Percentiles rank a stretch among this genome's conserved stretches.
These are phyloP conservation scores for Aquilaria malaccensis DNA, from an alignment of 345 rosid genomes.

Conservation along the genomic window DNA sequence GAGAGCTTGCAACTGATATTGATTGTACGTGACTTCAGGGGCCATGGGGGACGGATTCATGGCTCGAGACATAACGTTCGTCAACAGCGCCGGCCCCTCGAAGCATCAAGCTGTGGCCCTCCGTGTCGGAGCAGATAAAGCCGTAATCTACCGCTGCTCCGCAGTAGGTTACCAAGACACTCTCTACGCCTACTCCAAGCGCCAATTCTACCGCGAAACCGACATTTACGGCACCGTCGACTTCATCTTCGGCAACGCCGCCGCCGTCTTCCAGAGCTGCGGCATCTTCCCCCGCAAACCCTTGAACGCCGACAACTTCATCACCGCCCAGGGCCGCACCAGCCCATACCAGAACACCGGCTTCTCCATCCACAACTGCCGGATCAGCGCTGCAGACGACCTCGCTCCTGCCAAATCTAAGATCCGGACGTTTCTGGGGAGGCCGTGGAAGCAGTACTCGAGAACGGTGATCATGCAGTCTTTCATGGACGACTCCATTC, in stretches of 20 bases:
- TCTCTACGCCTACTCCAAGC: constrained; percentile 43
- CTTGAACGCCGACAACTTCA: constrained; percentile 27
- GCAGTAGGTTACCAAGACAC: constrained; percentile 62
- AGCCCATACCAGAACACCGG: constrained; percentile 26
- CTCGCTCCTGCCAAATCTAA: not conserved
- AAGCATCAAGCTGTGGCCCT: constrained; percentile 54
- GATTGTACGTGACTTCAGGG: constrained; percentile 13
- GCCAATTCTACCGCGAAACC: constrained; percentile 60
- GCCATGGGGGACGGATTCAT: constrained; percentile 47
- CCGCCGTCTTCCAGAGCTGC: constrained; percentile 43
- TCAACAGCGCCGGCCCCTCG: constrained; percentile 31
- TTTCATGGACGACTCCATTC: constrained; percentile 33
- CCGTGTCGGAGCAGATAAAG: constrained; percentile 40
- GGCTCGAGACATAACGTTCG: constrained; percentile 41
- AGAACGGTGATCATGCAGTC: constrained; percentile 34
- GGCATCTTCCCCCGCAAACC: constrained; percentile 39
- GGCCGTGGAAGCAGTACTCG: constrained; percentile 59
- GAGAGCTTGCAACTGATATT: too few species aligned
- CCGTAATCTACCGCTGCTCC: constrained; percentile 40
- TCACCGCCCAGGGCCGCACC: constrained; percentile 30
- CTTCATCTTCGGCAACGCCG: constrained; percentile 58
- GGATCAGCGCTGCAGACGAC: not conserved
- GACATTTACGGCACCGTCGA: constrained; percentile 52
- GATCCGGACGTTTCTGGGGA: constrained; percentile 46
- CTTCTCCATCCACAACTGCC: constrained; percentile 24